phyloP scores from a whole-genome alignment of 768 basidiomycete species.

The Lactifluus hygrophoroides region DNA sequence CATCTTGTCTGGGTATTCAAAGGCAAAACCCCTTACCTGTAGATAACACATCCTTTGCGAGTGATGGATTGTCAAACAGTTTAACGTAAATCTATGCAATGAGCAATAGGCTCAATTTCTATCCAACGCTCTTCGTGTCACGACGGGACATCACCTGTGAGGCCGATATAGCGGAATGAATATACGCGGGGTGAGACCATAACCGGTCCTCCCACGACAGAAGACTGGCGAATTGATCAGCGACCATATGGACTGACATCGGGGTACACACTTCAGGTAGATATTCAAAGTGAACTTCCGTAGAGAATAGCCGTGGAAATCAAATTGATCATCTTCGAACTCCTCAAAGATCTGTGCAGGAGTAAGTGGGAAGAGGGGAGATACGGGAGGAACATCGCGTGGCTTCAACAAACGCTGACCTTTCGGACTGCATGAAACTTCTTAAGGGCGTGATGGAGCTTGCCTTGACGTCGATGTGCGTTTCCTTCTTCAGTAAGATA shows the following conservation, averaged over 20 bases:
- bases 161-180: constrained; percentile 62
- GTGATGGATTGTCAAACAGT: constrained; percentile 61
- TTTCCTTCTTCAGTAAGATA: constrained; percentile 80
- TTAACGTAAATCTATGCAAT: constrained; percentile 58
- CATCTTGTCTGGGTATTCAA: background rate
- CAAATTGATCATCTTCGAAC: constrained; percentile 92
- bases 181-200: constrained; percentile 67
- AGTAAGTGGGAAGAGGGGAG: background rate
- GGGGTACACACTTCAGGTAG: constrained; percentile 63
- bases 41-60: constrained; percentile 35
- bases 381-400: background rate
- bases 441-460: constrained; percentile 74
- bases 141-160: constrained; percentile 41
- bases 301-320: constrained; percentile 93
- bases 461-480: constrained; percentile 54
- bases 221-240: constrained; percentile 39
- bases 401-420: constrained; percentile 33
- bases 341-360: constrained; percentile 64
- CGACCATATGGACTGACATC: background rate
- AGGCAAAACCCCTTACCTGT: constrained; percentile 19
- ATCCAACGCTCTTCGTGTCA: background rate
- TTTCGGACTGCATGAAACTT: constrained; percentile 69
- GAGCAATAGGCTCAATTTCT: constrained; percentile 1
- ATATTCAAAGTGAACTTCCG: constrained; percentile 82
- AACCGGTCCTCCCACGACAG: constrained; percentile 76